Conservation (phyloP, 768 basidiomycete genomes). For the Suillus bovinus region DNA sequence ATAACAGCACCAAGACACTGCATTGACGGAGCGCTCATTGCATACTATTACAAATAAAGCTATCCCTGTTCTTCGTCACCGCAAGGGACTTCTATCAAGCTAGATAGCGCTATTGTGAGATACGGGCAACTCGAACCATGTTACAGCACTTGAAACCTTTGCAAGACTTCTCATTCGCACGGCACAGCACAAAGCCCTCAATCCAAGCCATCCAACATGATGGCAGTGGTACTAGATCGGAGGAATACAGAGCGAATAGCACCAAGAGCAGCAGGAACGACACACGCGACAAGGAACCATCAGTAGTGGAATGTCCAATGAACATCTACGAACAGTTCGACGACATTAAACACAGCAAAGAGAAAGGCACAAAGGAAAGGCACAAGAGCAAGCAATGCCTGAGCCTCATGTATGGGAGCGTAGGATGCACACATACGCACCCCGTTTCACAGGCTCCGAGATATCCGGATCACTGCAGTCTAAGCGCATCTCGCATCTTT, state of each 20-base stretch:
- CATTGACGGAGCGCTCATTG: neutral
- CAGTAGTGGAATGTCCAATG: neutral
- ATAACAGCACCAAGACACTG: neutral
- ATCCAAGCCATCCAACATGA: neutral
- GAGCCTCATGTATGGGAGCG: neutral
- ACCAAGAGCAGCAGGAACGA: neutral
- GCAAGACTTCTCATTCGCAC: constrained; percentile 2
- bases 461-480: neutral
- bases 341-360: neutral
- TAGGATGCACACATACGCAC: neutral
- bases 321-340: neutral
- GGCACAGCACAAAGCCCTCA: neutral
- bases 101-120: neutral
- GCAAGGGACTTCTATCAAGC: neutral
- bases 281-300: neutral
- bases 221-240: neutral
- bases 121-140: neutral
- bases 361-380: neutral
- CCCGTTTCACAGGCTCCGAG: neutral
- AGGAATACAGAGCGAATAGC: neutral
- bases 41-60: neutral
- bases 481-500: constrained; percentile 40
- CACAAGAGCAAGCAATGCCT: neutral
- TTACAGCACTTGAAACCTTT: neutral
- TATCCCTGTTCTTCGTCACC: neutral